Conservation (phyloP, 352 stramenopile species). For the Aphanomyces invadans region DNA sequence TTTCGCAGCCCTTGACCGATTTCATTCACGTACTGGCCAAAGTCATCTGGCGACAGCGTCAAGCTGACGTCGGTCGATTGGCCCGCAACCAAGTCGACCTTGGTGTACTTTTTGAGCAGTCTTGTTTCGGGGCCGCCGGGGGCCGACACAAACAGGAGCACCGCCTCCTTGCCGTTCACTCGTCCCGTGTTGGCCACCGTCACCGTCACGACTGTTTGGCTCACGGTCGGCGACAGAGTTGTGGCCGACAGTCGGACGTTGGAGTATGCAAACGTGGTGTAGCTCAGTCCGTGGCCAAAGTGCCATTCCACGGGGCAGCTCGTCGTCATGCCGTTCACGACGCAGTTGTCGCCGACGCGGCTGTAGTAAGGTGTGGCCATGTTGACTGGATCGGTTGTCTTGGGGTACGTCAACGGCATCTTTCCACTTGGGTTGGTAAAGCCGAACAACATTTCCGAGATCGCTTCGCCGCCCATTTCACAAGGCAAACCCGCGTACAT, state of each 20-base stretch:
- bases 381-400: constrained; percentile 43
- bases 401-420: constrained; percentile 78
- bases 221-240: constrained; percentile 27
- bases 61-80: constrained; percentile 35
- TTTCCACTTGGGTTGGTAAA: constrained; percentile 71
- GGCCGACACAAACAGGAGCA: constrained; percentile 71
- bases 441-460: constrained; percentile 77
- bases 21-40: constrained; percentile 51
- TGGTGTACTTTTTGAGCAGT: constrained; percentile 67
- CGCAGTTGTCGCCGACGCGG: constrained; percentile 43
- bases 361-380: constrained; percentile 72
- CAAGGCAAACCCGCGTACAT: constrained; percentile 74
- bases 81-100: constrained; percentile 49
- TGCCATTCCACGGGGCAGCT: constrained; percentile 55
- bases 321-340: constrained; percentile 35
- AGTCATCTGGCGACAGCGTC: constrained; percentile 42
- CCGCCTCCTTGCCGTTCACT: constrained; percentile 48
- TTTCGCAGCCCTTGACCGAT: constrained; percentile 49
- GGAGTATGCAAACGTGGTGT: constrained; percentile 58
- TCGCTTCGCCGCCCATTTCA: constrained; percentile 65
- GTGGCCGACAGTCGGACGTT: constrained; percentile 39
- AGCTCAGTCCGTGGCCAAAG: constrained; percentile 59
- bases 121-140: constrained; percentile 33
- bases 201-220: constrained; percentile 39
- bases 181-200: constrained; percentile 33